Conservation (phyloP, 805 yeast species). For the Kregervanrija pseudodelftensis region DNA sequence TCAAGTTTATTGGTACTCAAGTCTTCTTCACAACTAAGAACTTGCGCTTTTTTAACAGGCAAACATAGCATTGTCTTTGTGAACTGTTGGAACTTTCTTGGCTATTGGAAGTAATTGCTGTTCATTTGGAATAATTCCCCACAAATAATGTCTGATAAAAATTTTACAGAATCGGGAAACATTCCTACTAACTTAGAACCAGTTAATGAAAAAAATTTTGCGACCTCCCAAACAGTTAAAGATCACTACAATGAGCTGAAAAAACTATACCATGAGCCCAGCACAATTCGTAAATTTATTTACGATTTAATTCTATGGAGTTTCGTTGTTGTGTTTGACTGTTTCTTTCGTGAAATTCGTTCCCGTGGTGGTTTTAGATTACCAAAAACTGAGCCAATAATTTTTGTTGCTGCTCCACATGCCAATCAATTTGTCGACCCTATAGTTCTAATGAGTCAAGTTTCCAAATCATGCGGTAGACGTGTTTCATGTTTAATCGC, state of each 20-base stretch:
- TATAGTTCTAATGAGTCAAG: slow-evolving; percentile 75
- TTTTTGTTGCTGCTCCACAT: slow-evolving; percentile 77
- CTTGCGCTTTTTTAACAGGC: too few species aligned
- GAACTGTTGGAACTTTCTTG: too few species aligned
- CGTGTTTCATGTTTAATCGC: slow-evolving; percentile 49
- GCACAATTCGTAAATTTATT: slow-evolving; percentile 30
- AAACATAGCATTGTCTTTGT: too few species aligned
- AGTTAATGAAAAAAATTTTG: too few species aligned
- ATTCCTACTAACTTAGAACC: too few species aligned
- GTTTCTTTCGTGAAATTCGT: slow-evolving; percentile 69
- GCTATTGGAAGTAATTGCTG: too few species aligned
- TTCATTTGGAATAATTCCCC: too few species aligned
- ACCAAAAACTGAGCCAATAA: slow-evolving; percentile 59
- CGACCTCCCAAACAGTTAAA: too few species aligned
- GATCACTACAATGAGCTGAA: slow-evolving; percentile 9
- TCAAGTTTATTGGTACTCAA: too few species aligned
- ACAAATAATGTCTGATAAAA: too few species aligned
- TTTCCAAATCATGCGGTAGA: slow-evolving; percentile 41
- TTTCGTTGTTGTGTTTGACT: slow-evolving; percentile 38
- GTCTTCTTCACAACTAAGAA: too few species aligned
- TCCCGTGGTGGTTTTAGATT: slow-evolving; percentile 63
- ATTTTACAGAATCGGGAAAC: too few species aligned
- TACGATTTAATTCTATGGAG: slow-evolving; percentile 50
- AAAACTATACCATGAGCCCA: slow-evolving; percentile 31
- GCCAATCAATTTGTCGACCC: slow-evolving; percentile 81